Base-by-base conservation (phyloP, 2,329 filamentous ascomycete genomes). In the Dactylella cylindrospora region DNA sequence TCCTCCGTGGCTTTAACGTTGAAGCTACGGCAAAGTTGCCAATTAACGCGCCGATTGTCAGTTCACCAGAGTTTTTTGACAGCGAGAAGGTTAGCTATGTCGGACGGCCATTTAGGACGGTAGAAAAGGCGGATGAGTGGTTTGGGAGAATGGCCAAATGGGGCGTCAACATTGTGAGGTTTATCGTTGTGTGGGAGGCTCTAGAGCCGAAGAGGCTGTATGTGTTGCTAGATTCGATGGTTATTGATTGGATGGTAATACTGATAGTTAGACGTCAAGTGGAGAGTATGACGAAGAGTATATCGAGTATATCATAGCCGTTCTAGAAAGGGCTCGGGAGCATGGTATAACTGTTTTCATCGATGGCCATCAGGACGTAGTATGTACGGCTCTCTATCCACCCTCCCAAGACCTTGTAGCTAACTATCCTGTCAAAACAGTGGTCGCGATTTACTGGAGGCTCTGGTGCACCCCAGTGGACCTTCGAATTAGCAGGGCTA, bases 101-200 rank as follows among this genome's bases (percentile, higher is more conserved):
- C 3, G 74, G 74, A 0, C 66, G 73, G 6, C 74, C 74, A 0
- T 76, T 76, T 35, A 28, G 47, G 2, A 71, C 70, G 0, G 66
- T 74, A 0, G 70, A 71, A 13, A 72, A 75, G 29, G 74, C 74
- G 3, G 72, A 70, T 19, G 67, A 74, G 25, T 74, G 75, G 47
- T 74, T 75, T 45, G 66, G 69, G 13, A 69, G 73, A 2, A 67
- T 76, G 22, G 70, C 67, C 40, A 70, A 71, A 26, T 76, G 74
- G 74, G 74, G 74, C 0, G 57, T 73, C 28, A 72, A 73, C 23
- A 65, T 76, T 19, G 68, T 75, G 9, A 70, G 74, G 20, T 69
- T 76, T 46, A 72, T 76, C 9, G 73, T 76, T n/a, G 74, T 73
- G 3, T 76, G 74, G 74, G 74, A 76, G 54, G 72, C 74, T 4